phyloP scores from a whole-genome alignment of 2,329 filamentous ascomycete species.

The Ascosphaera pollenicola region DNA sequence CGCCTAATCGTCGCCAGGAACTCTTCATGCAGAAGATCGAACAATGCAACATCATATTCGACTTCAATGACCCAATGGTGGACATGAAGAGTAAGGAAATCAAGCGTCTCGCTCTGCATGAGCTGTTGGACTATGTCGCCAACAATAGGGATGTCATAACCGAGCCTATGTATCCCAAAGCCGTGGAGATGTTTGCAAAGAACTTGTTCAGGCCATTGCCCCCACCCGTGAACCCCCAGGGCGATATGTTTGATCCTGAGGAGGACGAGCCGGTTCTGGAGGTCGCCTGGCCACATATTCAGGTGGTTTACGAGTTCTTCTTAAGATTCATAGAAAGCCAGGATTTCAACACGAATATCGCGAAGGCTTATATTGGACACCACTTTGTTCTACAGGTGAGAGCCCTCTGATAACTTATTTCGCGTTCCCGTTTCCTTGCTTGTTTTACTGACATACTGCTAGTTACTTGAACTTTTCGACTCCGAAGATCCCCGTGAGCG shows the following conservation, averaged over 20 bases:
- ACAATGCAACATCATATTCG: slow-evolving; percentile 99
- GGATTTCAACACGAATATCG: slow-evolving; percentile 99
- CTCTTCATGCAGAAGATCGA: slow-evolving; percentile 99
- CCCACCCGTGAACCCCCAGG: slow-evolving; percentile 90
- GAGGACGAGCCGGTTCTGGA: slow-evolving; percentile 96
- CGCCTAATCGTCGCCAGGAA: slow-evolving; percentile 81
- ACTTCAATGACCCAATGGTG: slow-evolving; percentile 94
- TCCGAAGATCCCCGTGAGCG: slow-evolving; percentile 92
- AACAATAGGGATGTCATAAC: slow-evolving; percentile 98
- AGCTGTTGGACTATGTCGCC: slow-evolving; percentile 91
- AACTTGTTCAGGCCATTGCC: slow-evolving; percentile 95
- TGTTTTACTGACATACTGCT: not conserved
- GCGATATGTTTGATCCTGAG: slow-evolving; percentile 94
- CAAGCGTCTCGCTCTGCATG: slow-evolving; percentile 86
- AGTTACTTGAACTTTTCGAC: slow-evolving; percentile 92
- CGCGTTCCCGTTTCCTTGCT: not conserved
- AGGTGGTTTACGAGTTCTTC: slow-evolving; percentile 99
- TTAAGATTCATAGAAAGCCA: slow-evolving; percentile 96
- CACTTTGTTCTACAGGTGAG: slow-evolving; percentile 68
- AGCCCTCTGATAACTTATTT: slow-evolving; percentile 2
- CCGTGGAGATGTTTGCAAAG: slow-evolving; percentile 99
- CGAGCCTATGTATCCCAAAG: slow-evolving; percentile 94
- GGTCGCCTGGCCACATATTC: slow-evolving; percentile 97
- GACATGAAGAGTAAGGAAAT: slow-evolving; percentile 99
- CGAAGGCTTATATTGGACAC: slow-evolving; percentile 96